These are phyloP conservation scores for Sporothrix curviconia DNA, from an alignment of 2,329 filamentous ascomycete genomes.

Conservation along the genomic window DNA sequence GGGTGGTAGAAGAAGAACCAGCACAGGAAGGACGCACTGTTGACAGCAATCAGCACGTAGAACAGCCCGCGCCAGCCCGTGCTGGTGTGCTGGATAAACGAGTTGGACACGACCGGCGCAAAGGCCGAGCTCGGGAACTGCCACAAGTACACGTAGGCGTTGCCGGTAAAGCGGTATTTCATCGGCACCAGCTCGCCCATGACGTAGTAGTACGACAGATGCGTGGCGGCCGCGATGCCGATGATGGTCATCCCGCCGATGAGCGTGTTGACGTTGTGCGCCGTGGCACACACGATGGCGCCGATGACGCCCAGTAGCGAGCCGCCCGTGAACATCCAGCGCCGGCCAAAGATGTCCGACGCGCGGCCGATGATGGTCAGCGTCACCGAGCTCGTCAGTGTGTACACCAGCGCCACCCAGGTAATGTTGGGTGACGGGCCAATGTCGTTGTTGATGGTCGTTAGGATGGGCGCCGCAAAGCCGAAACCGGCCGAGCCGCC, in stretches of 20 bases:
- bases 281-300: constrained; percentile 31
- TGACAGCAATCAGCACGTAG: constrained; percentile 27
- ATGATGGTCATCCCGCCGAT: constrained; percentile 32
- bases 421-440: constrained; percentile 20
- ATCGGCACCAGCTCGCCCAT: constrained; percentile 35
- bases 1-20: constrained; percentile 31
- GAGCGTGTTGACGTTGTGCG: constrained; percentile 30
- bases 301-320: constrained; percentile 30
- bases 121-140: constrained; percentile 26
- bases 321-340: constrained; percentile 25
- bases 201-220: constrained; percentile 32
- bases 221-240: constrained; percentile 31
- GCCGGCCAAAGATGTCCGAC: constrained; percentile 26
- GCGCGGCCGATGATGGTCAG: constrained; percentile 25
- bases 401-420: constrained; percentile 27
- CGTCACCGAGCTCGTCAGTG: constrained; percentile 24
- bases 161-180: constrained; percentile 29
- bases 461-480: constrained; percentile 16
- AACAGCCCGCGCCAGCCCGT: constrained; percentile 27
- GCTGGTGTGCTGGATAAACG: constrained; percentile 23
- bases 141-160: constrained; percentile 28
- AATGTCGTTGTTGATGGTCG: constrained; percentile 9
- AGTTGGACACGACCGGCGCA: constrained; percentile 24
- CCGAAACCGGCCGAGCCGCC: constrained; percentile 26
- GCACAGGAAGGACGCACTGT: constrained; percentile 23